Conservation (phyloP, 345 rosid genomes). For the Aquilaria sinensis region DNA sequence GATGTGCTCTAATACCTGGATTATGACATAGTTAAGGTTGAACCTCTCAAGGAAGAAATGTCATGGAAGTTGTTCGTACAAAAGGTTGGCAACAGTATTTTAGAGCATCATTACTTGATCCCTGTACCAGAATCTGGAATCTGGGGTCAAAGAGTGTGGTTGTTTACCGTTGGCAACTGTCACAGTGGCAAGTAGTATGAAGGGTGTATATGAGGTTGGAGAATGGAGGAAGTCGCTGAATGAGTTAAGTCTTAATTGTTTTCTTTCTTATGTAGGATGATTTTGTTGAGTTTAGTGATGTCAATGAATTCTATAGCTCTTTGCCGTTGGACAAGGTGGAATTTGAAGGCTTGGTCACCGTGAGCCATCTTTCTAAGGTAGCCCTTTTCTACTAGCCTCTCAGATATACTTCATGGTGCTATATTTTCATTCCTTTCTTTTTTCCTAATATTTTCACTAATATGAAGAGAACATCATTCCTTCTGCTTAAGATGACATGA, state of each 20-base stretch:
- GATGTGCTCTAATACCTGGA: no score
- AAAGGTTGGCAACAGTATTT: no score
- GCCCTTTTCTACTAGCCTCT: conserved; percentile 12
- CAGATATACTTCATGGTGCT: not conserved
- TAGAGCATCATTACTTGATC: no score
- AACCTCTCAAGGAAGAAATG: no score
- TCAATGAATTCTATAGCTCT: conserved; percentile 80
- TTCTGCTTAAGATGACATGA: conserved; percentile 1
- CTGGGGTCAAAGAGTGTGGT: no score
- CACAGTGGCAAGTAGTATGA: no score
- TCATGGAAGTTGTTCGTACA: no score
- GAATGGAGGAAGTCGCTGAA: no score
- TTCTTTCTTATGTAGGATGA: conserved; percentile 54
- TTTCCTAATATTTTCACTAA: not conserved
- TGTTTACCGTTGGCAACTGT: no score
- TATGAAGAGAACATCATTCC: not conserved
- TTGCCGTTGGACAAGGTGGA: conserved; percentile 89
- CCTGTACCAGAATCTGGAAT: no score
- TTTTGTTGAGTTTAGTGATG: conserved; percentile 88
- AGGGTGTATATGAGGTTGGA: no score
- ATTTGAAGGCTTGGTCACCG: conserved; percentile 85
- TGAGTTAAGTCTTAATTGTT: not conserved
- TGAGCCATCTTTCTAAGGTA: conserved; percentile 85
- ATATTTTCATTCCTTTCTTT: not conserved
- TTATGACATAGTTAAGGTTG: no score